These are phyloP conservation scores for Trametes punicea DNA, from an alignment of 768 basidiomycete genomes.

Conservation along the genomic window DNA sequence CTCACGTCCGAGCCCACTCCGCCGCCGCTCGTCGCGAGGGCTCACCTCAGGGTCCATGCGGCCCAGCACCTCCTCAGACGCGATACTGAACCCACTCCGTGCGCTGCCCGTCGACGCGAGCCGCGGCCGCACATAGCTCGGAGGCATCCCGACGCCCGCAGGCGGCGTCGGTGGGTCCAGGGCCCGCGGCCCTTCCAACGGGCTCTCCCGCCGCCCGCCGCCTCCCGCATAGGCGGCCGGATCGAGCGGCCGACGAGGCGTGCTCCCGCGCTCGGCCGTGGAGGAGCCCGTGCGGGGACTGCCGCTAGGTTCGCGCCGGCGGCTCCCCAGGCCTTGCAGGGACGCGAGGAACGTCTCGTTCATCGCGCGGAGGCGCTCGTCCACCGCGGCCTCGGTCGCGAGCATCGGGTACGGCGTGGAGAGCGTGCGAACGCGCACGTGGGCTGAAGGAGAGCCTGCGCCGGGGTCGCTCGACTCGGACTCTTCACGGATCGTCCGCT, in stretches of 20 bases:
- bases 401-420: constrained; percentile 49
- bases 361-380: constrained; percentile 62
- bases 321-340: constrained; percentile 51
- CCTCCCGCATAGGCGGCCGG: neutral
- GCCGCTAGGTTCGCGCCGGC: constrained; percentile 28
- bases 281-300: neutral
- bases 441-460: neutral
- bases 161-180: neutral
- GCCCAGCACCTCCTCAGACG: constrained; percentile 51
- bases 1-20: constrained; percentile 8
- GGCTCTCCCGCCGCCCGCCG: constrained; percentile 1
- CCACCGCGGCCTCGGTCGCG: constrained; percentile 64
- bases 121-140: constrained; percentile 26
- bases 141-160: constrained; percentile 6
- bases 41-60: constrained; percentile 43
- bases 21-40: constrained; percentile 22
- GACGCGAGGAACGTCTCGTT: constrained; percentile 64
- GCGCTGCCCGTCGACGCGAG: constrained; percentile 33
- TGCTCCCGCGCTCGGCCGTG: neutral
- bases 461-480: constrained; percentile 11
- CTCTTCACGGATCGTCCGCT: constrained; percentile 8
- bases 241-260: constrained; percentile 3
- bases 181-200: neutral
- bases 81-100: constrained; percentile 41
- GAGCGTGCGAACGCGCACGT: constrained; percentile 21